Conservation (phyloP, 208 protist species). For the Crithidia brevicula region DNA sequence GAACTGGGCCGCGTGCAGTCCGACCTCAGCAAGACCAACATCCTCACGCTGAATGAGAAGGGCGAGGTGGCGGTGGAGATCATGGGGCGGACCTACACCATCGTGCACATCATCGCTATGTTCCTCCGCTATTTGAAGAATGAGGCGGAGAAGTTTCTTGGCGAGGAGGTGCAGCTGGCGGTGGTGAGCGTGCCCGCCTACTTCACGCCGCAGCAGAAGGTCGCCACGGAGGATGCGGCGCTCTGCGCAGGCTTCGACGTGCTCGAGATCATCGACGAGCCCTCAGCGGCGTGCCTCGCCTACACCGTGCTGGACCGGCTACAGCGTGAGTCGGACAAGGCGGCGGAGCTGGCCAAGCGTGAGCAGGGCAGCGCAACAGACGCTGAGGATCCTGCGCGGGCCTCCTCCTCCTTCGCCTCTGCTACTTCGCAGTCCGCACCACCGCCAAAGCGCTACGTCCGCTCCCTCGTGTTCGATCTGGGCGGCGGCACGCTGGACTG, state of each 20-base stretch:
- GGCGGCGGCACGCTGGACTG: slow-evolving; percentile 93
- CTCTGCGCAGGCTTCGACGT: slow-evolving; percentile 92
- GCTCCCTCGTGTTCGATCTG: slow-evolving; percentile 91
- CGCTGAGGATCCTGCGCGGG: not conserved
- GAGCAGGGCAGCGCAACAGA: not conserved
- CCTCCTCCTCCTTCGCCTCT: not conserved
- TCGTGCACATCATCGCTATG: slow-evolving; percentile 94
- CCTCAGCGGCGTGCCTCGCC: slow-evolving; percentile 87
- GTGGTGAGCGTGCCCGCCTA: slow-evolving; percentile 94
- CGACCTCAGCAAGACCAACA: slow-evolving; percentile 88
- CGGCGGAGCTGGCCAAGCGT: not conserved
- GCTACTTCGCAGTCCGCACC: not conserved
- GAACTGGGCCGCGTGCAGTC: slow-evolving; percentile 85
- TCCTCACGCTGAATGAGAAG: slow-evolving; percentile 86
- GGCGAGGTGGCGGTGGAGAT: slow-evolving; percentile 90
- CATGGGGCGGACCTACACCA: slow-evolving; percentile 88
- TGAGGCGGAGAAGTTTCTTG: slow-evolving; percentile 85
- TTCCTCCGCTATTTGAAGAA: slow-evolving; percentile 91
- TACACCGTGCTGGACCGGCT: slow-evolving; percentile 76
- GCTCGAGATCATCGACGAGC: slow-evolving; percentile 93
- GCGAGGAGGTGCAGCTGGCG: slow-evolving; percentile 80
- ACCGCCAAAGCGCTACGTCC: slow-evolving; percentile 46
- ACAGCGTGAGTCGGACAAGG: not conserved
- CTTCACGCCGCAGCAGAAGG: slow-evolving; percentile 92
- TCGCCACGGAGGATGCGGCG: slow-evolving; percentile 93